These are phyloP conservation scores for Barnettozyma populi DNA, from an alignment of 805 yeast species.

Conservation along the genomic window DNA sequence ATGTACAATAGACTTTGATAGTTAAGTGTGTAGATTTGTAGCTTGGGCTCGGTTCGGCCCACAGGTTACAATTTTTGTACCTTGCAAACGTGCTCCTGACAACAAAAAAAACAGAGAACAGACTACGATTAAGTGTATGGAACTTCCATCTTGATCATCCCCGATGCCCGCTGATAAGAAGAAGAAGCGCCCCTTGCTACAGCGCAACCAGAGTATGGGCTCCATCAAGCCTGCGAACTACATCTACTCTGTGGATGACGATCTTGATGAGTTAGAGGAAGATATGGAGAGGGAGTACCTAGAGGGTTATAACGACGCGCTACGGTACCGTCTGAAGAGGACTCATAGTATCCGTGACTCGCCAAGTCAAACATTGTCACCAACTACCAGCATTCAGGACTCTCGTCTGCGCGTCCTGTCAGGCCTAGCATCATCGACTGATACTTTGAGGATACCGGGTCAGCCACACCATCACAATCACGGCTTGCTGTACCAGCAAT, in stretches of 20 bases:
- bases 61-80: too few relatives aligned
- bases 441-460: conserved; percentile 13
- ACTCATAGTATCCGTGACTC: conserved; percentile 17
- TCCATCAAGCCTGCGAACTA: conserved; percentile 21
- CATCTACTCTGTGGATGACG: conserved; percentile 78
- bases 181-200: conserved; percentile 22
- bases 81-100: neutral
- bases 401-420: neutral
- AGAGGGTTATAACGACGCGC: conserved; percentile 72
- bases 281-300: conserved; percentile 54
- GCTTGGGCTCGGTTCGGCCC: neutral
- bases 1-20: neutral
- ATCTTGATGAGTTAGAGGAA: conserved; percentile 62
- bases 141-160: neutral
- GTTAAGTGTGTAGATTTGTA: neutral
- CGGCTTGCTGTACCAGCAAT: conserved; percentile 7
- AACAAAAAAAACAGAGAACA: too few relatives aligned
- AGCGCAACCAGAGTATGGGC: conserved; percentile 17
- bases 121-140: too few relatives aligned
- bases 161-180: conserved; percentile 5
- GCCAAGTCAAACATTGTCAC: conserved; percentile 1
- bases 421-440: conserved; percentile 18
- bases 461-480: conserved; percentile 12
- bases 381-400: neutral
- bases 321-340: conserved; percentile 41